Evolutionary conservation across 768 basidiomycete species (phyloP).

Genomic region (Rhodotorula kratochvilovae): DNA sequence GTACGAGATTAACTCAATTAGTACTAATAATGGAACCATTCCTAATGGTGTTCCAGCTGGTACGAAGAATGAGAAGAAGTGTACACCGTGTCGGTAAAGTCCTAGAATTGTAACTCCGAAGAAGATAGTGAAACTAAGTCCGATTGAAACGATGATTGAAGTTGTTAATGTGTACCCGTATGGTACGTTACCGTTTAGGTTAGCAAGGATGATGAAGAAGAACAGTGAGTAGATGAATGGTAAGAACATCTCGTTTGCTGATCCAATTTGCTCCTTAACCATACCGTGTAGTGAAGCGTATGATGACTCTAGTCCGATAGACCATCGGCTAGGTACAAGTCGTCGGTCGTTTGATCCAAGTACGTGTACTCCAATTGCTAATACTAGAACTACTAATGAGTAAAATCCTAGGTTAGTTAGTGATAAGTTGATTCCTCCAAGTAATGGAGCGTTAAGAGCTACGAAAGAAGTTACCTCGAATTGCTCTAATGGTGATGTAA

Average conservation of each 20-base stretch:
- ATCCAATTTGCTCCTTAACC: constrained; percentile 42
- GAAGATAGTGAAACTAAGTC: constrained; percentile 43
- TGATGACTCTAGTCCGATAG: constrained; percentile 42
- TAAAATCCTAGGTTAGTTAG: constrained; percentile 44
- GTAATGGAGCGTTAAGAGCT: constrained; percentile 42
- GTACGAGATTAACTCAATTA: constrained; percentile 45
- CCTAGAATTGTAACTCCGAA: constrained; percentile 43
- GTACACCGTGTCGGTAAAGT: constrained; percentile 39
- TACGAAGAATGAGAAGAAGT: constrained; percentile 43
- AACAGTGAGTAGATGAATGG: constrained; percentile 44
- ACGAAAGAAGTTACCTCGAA: constrained; percentile 43
- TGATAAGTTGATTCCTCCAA: constrained; percentile 43
- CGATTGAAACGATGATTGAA: constrained; percentile 42
- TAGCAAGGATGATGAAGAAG: constrained; percentile 42
- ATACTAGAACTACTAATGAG: constrained; percentile 41
- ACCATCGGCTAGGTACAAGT: constrained; percentile 43
- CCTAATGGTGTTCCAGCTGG: constrained; percentile 42
- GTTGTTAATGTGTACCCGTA: constrained; percentile 43
- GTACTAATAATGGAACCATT: constrained; percentile 43
- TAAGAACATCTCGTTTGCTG: constrained; percentile 43
- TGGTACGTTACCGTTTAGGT: constrained; percentile 43
- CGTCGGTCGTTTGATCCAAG: constrained; percentile 42
- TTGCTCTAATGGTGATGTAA: constrained; percentile 43
- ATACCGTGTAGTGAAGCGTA: constrained; percentile 42
- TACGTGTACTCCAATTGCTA: constrained; percentile 40